Base-by-base conservation (phyloP, 2,329 filamentous ascomycete genomes). In the Penicillium janthinellum region DNA sequence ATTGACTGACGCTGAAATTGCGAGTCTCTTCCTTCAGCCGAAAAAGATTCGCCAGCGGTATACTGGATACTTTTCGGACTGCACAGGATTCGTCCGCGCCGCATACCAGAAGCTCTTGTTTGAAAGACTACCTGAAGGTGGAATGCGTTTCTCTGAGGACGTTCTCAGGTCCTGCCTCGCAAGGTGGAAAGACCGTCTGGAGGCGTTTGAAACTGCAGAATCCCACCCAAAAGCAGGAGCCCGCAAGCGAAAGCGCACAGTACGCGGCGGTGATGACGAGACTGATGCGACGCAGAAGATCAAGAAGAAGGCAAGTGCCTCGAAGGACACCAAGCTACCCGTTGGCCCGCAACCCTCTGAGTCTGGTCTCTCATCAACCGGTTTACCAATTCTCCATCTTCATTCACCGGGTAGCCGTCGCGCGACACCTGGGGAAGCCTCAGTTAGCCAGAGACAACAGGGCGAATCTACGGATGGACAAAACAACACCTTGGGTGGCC, bases 1-100 rank as follows among this genome's bases (percentile, higher is more conserved):
- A 5, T 44, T 63, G 25, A 56, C 17, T 10, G 55, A 58, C 1
- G 61, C 54, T 4, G 51, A 63, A 14, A 63, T 63, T 11, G 20
- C 22, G 3, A 31, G 20, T 1, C 31, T 63, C 14, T 49, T 54
- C 11, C 35, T 8, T 15, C 51, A 50, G 7, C 35, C 25, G 5
- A 55, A 37, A 10, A 34, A 8, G 2, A 12, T 63, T 11, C 61
- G 61, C 25, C 57, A 54, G 25, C 48, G 7, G 10, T 63, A 63
- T 35, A 3, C 4, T 1, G 15, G 11, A 4, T 58, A 60, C 41
- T 60, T 63, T 28, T 20, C 15, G 2, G 8, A 1, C 11, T 6
- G 1, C 15, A 10, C 2, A 14, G 58, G 55, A 5, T 10, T 17
- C 10, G 41, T 58, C 11, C 47, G 35, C 17, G 15, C 28, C 5